Evolutionary conservation across 2,329 filamentous ascomycete species (phyloP).

Genomic region (Beauveria brongniartii): DNA sequence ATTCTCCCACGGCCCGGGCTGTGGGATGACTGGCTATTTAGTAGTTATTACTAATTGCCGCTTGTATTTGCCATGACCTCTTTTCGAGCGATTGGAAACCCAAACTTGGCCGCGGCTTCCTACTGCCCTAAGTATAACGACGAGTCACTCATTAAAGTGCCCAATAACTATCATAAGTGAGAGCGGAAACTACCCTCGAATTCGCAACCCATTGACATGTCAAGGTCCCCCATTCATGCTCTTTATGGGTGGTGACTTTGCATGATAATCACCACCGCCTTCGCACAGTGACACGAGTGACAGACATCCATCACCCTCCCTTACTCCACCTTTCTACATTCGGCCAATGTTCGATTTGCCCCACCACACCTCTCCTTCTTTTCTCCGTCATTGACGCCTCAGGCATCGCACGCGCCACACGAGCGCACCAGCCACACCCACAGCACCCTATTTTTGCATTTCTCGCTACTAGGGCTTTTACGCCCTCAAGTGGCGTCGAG

Average conservation of each 20-base stretch:
- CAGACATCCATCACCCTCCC: too few relatives aligned
- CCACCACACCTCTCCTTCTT: background rate
- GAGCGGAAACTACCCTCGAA: background rate
- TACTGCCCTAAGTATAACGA: background rate
- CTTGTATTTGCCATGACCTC: too few relatives aligned
- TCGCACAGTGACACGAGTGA: background rate
- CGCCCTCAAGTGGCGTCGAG: constrained; percentile 22
- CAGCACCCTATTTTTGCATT: background rate
- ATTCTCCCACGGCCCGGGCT: too few relatives aligned
- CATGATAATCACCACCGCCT: background rate
- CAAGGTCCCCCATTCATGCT: background rate
- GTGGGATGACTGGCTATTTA: too few relatives aligned
- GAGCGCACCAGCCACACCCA: constrained; percentile 12
- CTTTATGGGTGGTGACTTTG: background rate
- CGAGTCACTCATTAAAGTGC: background rate
- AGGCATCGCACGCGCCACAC: constrained; percentile 12
- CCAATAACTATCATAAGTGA: background rate
- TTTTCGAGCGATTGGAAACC: too few relatives aligned
- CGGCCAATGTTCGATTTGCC: background rate
- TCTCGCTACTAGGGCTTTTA: constrained; percentile 28
- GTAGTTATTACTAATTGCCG: too few relatives aligned
- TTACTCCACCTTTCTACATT: too few relatives aligned
- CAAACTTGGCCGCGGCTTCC: background rate
- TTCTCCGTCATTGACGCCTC: constrained; percentile 11
- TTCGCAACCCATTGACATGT: background rate